Percentiles rank a stretch among this genome's conserved stretches.
These are phyloP conservation scores for Aspergillus olivimuriae DNA, from an alignment of 495 filamentous ascomycete genomes.

Conservation along the genomic window DNA sequence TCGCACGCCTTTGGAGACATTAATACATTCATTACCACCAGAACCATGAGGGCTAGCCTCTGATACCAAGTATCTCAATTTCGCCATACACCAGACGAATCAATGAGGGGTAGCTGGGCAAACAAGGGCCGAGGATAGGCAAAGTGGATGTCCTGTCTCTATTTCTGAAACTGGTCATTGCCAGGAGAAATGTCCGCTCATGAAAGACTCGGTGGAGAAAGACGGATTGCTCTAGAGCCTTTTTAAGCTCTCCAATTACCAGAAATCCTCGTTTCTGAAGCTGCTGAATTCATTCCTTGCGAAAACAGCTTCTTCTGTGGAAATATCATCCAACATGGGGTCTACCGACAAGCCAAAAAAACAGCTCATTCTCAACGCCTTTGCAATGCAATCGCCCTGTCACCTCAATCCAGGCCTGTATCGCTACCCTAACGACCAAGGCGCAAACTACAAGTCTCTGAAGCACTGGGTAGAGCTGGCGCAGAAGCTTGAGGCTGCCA, in stretches of 20 bases:
- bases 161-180: too few species aligned
- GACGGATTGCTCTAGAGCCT: too few species aligned
- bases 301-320: too few species aligned
- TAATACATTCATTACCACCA: neutral
- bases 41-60: neutral
- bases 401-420: conserved; percentile 47
- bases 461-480: conserved; percentile 41
- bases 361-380: conserved; percentile 52
- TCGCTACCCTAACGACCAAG: conserved; percentile 42
- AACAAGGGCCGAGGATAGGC: too few species aligned
- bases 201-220: too few species aligned
- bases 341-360: conserved; percentile 24
- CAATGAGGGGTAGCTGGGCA: too few species aligned
- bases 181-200: too few species aligned
- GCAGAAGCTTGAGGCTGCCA: conserved; percentile 40
- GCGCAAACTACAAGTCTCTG: conserved; percentile 41
- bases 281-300: too few species aligned
- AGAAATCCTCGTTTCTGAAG: too few species aligned
- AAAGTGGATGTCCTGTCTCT: too few species aligned
- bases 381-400: conserved; percentile 44
- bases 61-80: neutral
- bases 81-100: neutral
- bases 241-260: too few species aligned
- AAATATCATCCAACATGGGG: too few species aligned
- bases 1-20: neutral